Base-by-base conservation (phyloP, 495 filamentous ascomycete species). In the Aspergillus indologenus region DNA sequence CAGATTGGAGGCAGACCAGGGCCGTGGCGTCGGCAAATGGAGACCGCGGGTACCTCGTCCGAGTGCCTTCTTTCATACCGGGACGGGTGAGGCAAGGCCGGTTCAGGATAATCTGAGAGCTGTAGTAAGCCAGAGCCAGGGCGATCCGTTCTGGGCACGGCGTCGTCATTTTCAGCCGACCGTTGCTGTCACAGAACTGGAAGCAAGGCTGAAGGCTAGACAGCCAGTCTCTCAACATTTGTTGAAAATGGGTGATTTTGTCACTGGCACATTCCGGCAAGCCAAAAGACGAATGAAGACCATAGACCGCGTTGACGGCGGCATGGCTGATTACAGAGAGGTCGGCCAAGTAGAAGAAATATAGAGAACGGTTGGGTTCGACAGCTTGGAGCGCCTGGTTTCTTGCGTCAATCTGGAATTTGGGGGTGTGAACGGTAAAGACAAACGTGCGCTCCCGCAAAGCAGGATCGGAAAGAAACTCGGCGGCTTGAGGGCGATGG, bases 11-110 rank as follows among this genome's bases (percentile, higher is more conserved):
- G 60, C 84, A 86, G 0, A 68, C 70, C 7, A 66, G 58, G 15
- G 83, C 84, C 50, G 76, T 76, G 20, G 71, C 67, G 20, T 75
- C 72, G 49, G 82, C 81, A 57, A 81, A 79, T 19, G 71, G 40
- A 14, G 53, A 43, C 12, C 61, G 53, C 11, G 60, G 42, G 11
- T 58, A 45, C 0, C 26, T 5, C 42, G 45, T 43, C 9, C 42
- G 31, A 12, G 48, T 22, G 11, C 44, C 40, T 65, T 56, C 34
- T 15, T 40, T 34, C 20, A 17, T 31, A 47, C 19, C 31, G 56
- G 59, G 45, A 57, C 80, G n/a, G 79, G 61, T 11, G 14, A 88
- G 72, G 64, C 79, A 85, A 17, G 85, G 86, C 9, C 85, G 81
- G 45, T 76, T 74, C 45, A 85, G 76, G 19, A 86, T 74, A 45